Conservation (phyloP, 805 yeast species). For the Maudiozyma saulgeensis region DNA sequence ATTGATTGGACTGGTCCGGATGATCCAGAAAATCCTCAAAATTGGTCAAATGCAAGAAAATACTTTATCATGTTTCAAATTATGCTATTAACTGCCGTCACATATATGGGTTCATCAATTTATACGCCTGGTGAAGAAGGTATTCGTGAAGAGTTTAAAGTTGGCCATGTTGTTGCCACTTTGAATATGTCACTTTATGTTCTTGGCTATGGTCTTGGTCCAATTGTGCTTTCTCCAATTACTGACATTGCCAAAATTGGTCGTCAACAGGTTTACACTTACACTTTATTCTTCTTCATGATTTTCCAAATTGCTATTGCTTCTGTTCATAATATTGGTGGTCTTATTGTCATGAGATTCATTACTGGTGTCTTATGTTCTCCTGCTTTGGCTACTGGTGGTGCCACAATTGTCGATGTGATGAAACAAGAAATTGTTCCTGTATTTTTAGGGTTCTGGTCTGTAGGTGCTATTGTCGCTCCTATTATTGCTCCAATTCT, state of each 20-base stretch:
- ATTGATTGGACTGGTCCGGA: conserved; percentile 22
- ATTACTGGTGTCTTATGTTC: conserved; percentile 46
- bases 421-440: conserved; percentile 34
- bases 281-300: conserved; percentile 37
- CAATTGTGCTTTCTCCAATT: conserved; percentile 47
- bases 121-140: conserved; percentile 40
- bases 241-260: conserved; percentile 46
- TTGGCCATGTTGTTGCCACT: conserved; percentile 35
- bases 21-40: conserved; percentile 49
- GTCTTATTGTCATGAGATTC: conserved; percentile 40
- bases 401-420: conserved; percentile 45
- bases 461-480: conserved; percentile 43
- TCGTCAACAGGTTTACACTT: conserved; percentile 39
- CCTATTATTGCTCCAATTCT: conserved; percentile 47
- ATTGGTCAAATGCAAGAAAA: conserved; percentile 41
- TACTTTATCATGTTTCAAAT: conserved; percentile 30
- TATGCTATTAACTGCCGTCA: conserved; percentile 37
- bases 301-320: conserved; percentile 49
- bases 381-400: conserved; percentile 48
- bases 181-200: conserved; percentile 46
- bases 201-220: conserved; percentile 54
- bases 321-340: conserved; percentile 38
- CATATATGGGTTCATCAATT: conserved; percentile 49
- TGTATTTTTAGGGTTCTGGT: conserved; percentile 40
- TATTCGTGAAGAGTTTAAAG: conserved; percentile 36